A percentile compares a stretch with the other conserved stretches of the same genome.
These are phyloP conservation scores for Stemphylium beticola DNA, from an alignment of 2,329 filamentous ascomycete species.

Conservation along the genomic window DNA sequence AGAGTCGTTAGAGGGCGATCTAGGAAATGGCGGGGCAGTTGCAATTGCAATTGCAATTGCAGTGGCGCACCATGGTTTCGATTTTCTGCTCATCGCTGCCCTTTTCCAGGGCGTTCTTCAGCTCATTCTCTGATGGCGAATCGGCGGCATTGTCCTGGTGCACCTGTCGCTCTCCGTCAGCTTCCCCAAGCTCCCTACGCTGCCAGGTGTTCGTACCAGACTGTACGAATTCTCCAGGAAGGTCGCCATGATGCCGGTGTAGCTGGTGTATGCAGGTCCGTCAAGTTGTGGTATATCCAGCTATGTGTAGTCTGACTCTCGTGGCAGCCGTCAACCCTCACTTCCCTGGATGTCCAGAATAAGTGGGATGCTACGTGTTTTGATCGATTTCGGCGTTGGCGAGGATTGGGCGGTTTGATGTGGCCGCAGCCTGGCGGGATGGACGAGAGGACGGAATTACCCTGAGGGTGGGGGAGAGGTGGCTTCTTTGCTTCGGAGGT, in stretches of 20 bases:
- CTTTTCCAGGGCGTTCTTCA: constrained; percentile 93
- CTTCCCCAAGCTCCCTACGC: constrained; percentile 29
- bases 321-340: constrained; percentile 41
- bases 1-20: constrained; percentile 30
- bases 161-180: constrained; percentile 55
- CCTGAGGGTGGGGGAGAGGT: constrained; percentile 24
- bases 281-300: constrained; percentile 12
- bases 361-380: constrained; percentile 48
- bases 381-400: constrained; percentile 22
- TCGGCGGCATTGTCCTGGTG: constrained; percentile 97
- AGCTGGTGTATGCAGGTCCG: constrained; percentile 7
- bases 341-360: constrained; percentile 35
- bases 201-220: constrained; percentile 61
- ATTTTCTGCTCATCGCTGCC: constrained; percentile 90
- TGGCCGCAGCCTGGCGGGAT: constrained; percentile 19
- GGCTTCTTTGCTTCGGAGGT: constrained; percentile 23
- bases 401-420: constrained; percentile 13
- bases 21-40: constrained; percentile 60
- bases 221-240: constrained; percentile 96
- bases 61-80: constrained; percentile 66
- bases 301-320: constrained; percentile 34
- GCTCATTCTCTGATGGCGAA: constrained; percentile 85
- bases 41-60: constrained; percentile 26
- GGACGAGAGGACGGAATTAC: constrained; percentile 19
- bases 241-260: constrained; percentile 75